Conservation (phyloP, 2,329 filamentous ascomycete species). For the Rhynchosporium agropyri region DNA sequence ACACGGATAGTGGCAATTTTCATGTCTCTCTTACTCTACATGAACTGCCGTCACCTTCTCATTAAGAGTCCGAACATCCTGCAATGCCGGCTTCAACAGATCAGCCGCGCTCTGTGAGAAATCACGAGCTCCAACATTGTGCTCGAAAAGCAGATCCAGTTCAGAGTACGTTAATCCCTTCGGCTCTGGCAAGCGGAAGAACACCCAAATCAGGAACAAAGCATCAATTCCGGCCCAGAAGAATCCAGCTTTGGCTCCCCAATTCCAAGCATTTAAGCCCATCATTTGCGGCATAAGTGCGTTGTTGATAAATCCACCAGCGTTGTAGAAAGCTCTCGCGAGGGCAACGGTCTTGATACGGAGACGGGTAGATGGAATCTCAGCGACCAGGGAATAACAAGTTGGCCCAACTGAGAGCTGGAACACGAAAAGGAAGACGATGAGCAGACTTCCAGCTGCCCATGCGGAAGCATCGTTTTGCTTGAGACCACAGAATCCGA, state of each 20-base stretch:
- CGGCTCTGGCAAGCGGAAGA: conserved; percentile 11
- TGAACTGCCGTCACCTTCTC: conserved; percentile 8
- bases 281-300: conserved; percentile 12
- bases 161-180: conserved; percentile 8
- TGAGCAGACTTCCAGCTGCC: conserved; percentile 2
- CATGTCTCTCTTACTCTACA: conserved; percentile 4
- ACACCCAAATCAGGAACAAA: conserved; percentile 9
- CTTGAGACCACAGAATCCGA: conserved; percentile 12
- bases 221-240: conserved; percentile 13
- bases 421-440: conserved; percentile 11
- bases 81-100: conserved; percentile 9
- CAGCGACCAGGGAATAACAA: conserved; percentile 9
- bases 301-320: conserved; percentile 11
- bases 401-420: conserved; percentile 8
- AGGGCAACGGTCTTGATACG: conserved; percentile 11
- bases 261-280: conserved; percentile 3
- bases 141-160: conserved; percentile 7
- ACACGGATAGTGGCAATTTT: neutral
- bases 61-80: conserved; percentile 1
- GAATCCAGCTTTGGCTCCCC: conserved; percentile 11
- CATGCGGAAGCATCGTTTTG: neutral
- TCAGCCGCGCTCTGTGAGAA: conserved; percentile 9
- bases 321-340: conserved; percentile 8
- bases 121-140: conserved; percentile 3
- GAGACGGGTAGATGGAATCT: conserved; percentile 7